Conservation (phyloP, 2,329 filamentous ascomycete genomes). For the Talaromyces marneffei region DNA sequence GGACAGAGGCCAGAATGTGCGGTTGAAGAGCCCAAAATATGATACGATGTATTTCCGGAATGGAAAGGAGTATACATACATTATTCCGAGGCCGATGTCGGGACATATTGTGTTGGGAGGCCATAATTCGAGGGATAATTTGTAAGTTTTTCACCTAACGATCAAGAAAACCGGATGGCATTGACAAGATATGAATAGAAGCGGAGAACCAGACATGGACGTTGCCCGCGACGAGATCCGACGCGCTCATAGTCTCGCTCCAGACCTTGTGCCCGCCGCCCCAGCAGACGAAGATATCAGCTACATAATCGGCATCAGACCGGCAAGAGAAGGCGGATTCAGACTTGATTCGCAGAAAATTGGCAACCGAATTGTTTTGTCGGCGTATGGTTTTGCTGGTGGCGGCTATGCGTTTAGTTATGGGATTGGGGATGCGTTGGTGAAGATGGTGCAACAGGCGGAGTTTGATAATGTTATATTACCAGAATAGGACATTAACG, state of each 20-base stretch:
- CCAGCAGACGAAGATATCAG: conserved; percentile 26
- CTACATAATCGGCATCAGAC: conserved; percentile 34
- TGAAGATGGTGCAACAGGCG: conserved; percentile 31
- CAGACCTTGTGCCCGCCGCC: conserved; percentile 29
- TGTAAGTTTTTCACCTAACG: conserved; percentile 20
- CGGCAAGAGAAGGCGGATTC: conserved; percentile 30
- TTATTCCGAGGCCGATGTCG: conserved; percentile 33
- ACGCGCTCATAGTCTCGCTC: conserved; percentile 35
- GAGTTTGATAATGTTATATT: conserved; percentile 28
- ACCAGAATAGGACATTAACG: background rate
- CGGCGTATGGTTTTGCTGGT: conserved; percentile 36
- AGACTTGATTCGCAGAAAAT: conserved; percentile 29
- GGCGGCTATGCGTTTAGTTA: conserved; percentile 36
- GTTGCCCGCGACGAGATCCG: conserved; percentile 35
- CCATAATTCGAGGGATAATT: conserved; percentile 29
- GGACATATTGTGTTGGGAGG: conserved; percentile 32
- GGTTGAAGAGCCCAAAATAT: conserved; percentile 27
- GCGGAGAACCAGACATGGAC: conserved; percentile 28
- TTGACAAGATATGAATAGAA: background rate
- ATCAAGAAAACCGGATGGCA: background rate
- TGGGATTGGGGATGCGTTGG: conserved; percentile 30
- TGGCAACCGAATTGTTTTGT: conserved; percentile 25
- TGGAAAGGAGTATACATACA: conserved; percentile 35
- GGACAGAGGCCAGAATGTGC: conserved; percentile 36
- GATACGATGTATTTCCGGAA: conserved; percentile 32